These are phyloP conservation scores for Cytidiella melzeri DNA, from an alignment of 768 basidiomycete genomes.

Conservation along the genomic window DNA sequence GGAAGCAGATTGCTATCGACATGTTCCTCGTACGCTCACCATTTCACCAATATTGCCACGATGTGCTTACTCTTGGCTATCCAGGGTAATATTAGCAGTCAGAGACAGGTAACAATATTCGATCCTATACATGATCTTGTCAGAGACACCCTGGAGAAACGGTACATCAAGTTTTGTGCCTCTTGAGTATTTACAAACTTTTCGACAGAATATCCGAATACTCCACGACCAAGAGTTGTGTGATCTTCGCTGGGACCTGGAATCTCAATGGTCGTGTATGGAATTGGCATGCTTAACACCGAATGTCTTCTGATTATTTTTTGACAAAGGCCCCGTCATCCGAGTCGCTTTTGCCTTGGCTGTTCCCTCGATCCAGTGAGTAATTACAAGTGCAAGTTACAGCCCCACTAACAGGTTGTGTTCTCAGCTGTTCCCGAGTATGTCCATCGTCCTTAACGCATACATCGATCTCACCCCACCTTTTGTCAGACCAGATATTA, in stretches of 20 bases:
- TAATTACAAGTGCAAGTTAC: slow-evolving; percentile 6
- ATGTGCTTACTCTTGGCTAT: slow-evolving; percentile 1
- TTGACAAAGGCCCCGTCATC: slow-evolving; percentile 59
- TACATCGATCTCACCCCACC: too few species aligned
- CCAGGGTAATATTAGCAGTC: slow-evolving; percentile 91
- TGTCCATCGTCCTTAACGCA: neutral
- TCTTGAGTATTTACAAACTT: neutral
- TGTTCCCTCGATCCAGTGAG: slow-evolving; percentile 80
- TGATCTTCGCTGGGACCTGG: slow-evolving; percentile 89
- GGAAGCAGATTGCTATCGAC: slow-evolving; percentile 91
- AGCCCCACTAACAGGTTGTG: neutral
- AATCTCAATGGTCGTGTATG: slow-evolving; percentile 87
- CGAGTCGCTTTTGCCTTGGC: slow-evolving; percentile 83
- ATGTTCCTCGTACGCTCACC: slow-evolving; percentile 89
- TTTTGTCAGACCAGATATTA: slow-evolving; percentile 72
- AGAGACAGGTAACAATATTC: slow-evolving; percentile 84
- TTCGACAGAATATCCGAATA: slow-evolving; percentile 68
- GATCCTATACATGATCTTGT: slow-evolving; percentile 93
- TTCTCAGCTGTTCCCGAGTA: slow-evolving; percentile 42
- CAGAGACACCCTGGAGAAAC: slow-evolving; percentile 57
- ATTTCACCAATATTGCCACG: too few species aligned
- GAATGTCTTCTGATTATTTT: slow-evolving; percentile 6
- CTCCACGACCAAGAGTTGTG: slow-evolving; percentile 65
- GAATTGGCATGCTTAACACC: slow-evolving; percentile 3
- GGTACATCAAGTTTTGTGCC: slow-evolving; percentile 36